phyloP scores from a whole-genome alignment of 2,329 filamentous ascomycete genomes.

The Exophiala calicioides region DNA sequence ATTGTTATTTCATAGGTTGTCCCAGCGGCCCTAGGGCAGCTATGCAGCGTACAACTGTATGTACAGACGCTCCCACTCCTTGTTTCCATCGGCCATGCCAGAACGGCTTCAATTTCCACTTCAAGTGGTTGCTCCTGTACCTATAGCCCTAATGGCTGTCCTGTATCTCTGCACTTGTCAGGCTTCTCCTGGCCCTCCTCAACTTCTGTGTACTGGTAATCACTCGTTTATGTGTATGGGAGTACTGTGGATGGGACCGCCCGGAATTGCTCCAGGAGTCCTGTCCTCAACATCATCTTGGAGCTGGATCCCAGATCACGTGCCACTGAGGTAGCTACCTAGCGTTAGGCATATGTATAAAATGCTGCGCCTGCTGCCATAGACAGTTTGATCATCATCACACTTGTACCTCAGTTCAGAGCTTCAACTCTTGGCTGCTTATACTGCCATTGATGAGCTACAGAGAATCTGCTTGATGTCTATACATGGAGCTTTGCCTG shows the following conservation, averaged over 20 bases:
- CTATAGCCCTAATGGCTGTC: neutral
- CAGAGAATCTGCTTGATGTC: constrained; percentile 39
- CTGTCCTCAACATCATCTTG: constrained; percentile 38
- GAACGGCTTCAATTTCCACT: too few species aligned
- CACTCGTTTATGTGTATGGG: neutral
- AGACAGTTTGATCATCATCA: too few species aligned
- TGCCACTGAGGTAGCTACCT: too few species aligned
- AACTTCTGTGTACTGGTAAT: neutral
- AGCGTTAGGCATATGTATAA: too few species aligned
- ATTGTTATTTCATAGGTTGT: too few species aligned
- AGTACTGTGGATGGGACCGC: constrained; percentile 1
- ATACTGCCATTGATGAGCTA: constrained; percentile 36
- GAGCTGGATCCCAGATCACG: too few species aligned
- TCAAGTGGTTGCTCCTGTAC: neutral
- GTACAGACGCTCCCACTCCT: neutral
- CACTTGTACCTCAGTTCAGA: too few species aligned
- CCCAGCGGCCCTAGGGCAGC: too few species aligned
- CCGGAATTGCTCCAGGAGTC: constrained; percentile 20
- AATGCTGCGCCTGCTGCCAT: too few species aligned
- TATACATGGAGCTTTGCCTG: constrained; percentile 30
- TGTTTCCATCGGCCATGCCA: too few species aligned
- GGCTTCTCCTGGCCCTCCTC: neutral
- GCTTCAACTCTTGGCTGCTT: too few species aligned
- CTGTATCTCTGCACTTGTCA: neutral
- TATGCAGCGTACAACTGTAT: neutral